Conservation (phyloP, 73 alveolate species). For the Durusdinium trenchii region DNA sequence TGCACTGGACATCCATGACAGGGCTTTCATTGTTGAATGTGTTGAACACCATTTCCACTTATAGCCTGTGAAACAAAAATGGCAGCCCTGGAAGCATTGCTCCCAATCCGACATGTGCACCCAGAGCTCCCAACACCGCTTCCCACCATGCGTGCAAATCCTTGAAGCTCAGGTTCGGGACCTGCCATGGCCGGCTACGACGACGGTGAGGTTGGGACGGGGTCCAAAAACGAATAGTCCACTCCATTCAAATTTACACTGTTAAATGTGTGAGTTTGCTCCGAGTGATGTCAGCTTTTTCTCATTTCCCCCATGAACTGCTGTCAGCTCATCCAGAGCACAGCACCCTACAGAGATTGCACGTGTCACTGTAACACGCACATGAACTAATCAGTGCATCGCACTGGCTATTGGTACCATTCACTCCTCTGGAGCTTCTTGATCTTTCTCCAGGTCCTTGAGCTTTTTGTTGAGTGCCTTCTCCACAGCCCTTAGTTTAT, state of each 20-base stretch:
- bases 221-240: background rate
- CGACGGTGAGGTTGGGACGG: background rate
- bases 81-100: too few relatives aligned
- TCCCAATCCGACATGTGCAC: too few relatives aligned
- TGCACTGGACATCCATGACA: too few relatives aligned
- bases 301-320: background rate
- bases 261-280: background rate
- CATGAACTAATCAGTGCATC: background rate
- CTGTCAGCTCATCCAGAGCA: background rate
- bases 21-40: too few relatives aligned
- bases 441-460: background rate
- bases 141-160: background rate
- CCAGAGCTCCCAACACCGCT: background rate
- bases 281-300: background rate
- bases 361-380: background rate
- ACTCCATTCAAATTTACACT: background rate
- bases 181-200: background rate
- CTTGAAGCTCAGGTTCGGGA: background rate
- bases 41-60: too few relatives aligned
- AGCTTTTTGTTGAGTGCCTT: background rate
- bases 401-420: background rate
- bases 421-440: background rate
- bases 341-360: background rate
- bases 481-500: background rate
- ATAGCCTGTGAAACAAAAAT: too few relatives aligned